Conservation (phyloP, 305 asterid species). For the Fraxinus sp. region DNA sequence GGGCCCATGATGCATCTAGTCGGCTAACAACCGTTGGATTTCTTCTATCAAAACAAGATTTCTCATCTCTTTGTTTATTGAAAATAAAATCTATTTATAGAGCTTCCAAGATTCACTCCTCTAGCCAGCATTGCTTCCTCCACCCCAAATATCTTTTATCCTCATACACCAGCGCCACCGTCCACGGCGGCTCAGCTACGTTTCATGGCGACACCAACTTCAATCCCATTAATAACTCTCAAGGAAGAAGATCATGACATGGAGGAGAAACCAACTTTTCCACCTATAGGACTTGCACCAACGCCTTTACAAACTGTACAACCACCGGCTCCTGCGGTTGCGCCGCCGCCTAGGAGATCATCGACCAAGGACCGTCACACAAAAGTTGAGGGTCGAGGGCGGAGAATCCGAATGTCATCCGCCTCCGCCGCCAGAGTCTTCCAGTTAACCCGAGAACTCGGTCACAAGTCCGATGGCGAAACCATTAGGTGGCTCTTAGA, state of each 20-base stretch:
- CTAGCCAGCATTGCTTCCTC: slow-evolving; percentile 9
- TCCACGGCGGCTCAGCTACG: slow-evolving; percentile 32
- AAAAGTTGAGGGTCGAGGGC: slow-evolving; percentile 68
- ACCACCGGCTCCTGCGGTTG: slow-evolving; percentile 25
- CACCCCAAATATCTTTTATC: not conserved
- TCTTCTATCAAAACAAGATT: slow-evolving; percentile 16
- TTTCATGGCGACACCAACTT: slow-evolving; percentile 33
- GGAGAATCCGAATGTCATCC: slow-evolving; percentile 69
- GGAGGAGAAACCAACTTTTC: slow-evolving; percentile 26
- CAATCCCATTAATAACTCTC: slow-evolving; percentile 22
- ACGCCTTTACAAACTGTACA: slow-evolving; percentile 18
- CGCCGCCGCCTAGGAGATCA: slow-evolving; percentile 38
- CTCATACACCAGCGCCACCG: slow-evolving; percentile 13
- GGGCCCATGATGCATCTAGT: slow-evolving; percentile 41
- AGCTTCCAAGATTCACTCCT: slow-evolving; percentile 19
- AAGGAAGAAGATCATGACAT: slow-evolving; percentile 41
- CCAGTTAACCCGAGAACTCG: slow-evolving; percentile 73
- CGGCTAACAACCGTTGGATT: slow-evolving; percentile 51
- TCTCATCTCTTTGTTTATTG: not conserved
- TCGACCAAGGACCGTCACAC: slow-evolving; percentile 62
- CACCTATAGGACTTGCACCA: slow-evolving; percentile 10
- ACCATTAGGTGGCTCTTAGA: slow-evolving; percentile 77
- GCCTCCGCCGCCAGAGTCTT: slow-evolving; percentile 72
- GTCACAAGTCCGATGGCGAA: slow-evolving; percentile 78
- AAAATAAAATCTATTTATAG: slow-evolving; percentile 23